These are phyloP conservation scores for Aureobasidium sp. DNA, from an alignment of 2,329 filamentous ascomycete genomes.

Conservation along the genomic window DNA sequence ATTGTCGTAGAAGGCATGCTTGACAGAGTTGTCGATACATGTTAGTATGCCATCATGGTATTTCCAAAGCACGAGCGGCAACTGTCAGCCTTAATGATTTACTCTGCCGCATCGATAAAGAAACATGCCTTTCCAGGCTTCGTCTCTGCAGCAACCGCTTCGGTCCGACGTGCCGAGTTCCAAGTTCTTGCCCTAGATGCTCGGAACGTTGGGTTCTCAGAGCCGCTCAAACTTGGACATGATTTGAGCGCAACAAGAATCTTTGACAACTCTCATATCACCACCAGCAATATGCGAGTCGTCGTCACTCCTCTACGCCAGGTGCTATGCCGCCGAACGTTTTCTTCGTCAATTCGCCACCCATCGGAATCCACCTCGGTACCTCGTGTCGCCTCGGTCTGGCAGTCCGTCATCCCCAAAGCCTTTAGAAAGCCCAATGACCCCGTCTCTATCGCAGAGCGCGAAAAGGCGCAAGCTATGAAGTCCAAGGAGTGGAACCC, in stretches of 20 bases:
- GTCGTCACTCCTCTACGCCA: constrained; percentile 7
- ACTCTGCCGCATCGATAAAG: background rate
- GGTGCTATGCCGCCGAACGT: background rate
- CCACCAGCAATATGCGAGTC: background rate
- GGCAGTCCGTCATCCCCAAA: constrained; percentile 38
- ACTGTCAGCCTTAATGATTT: constrained; percentile 5
- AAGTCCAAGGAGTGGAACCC: constrained; percentile 55
- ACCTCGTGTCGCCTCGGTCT: constrained; percentile 40
- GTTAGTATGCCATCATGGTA: constrained; percentile 14
- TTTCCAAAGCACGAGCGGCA: background rate
- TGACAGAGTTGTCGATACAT: constrained; percentile 1
- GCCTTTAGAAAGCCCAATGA: constrained; percentile 31
- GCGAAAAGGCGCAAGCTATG: constrained; percentile 21
- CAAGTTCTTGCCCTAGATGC: constrained; percentile 1
- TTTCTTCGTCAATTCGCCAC: background rate
- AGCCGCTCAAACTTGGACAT: background rate
- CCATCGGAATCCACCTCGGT: constrained; percentile 21
- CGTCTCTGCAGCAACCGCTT: constrained; percentile 19
- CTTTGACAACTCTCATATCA: background rate
- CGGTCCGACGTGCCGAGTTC: background rate
- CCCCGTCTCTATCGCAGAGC: constrained; percentile 26
- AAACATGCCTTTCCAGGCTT: constrained; percentile 10
- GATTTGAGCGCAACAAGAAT: background rate
- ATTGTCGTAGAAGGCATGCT: constrained; percentile 11
- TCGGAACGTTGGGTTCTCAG: constrained; percentile 14